Evolutionary conservation across 129 eudicot genomes (phyloP).

Genomic region (Centaurea solstitialis): DNA sequence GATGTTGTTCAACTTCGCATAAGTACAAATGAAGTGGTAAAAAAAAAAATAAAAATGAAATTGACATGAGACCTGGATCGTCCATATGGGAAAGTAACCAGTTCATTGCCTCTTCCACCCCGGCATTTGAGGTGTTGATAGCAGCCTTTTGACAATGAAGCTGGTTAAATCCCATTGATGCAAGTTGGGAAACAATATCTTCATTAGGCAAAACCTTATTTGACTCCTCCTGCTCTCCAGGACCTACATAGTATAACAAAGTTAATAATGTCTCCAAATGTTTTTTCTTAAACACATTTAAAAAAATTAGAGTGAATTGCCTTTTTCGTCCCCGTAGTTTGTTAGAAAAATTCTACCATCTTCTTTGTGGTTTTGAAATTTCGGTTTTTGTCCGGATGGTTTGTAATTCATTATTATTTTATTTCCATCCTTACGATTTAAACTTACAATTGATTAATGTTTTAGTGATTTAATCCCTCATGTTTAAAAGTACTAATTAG

Average conservation of each 20-base stretch:
- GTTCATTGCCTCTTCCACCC: conserved; percentile 94
- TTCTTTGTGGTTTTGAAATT: no score
- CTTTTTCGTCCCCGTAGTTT: no score
- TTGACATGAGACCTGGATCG: conserved; percentile 64
- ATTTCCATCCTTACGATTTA: no score
- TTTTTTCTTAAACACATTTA: neutral
- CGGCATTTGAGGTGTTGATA: conserved; percentile 68
- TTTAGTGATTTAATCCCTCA: no score
- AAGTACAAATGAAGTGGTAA: neutral
- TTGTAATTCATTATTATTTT: no score
- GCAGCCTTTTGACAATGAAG: conserved; percentile 94
- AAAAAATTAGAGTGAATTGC: no score
- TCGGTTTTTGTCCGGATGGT: no score
- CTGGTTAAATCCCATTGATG: conserved; percentile 75
- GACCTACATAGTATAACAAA: conserved; percentile 35
- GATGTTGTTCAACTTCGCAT: neutral
- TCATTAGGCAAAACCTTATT: conserved; percentile 54
- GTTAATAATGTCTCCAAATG: neutral
- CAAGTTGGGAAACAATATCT: conserved; percentile 81
- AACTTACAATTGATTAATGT: no score
- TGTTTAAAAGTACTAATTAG: no score
- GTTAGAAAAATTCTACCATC: no score
- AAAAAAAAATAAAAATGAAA: neutral
- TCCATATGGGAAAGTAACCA: conserved; percentile 94
- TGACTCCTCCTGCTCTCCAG: conserved; percentile 41